A percentile compares a stretch with the other conserved stretches of the same genome.
These are phyloP conservation scores for Malus orientalis DNA, from an alignment of 306 rosid species.

Conservation along the genomic window DNA sequence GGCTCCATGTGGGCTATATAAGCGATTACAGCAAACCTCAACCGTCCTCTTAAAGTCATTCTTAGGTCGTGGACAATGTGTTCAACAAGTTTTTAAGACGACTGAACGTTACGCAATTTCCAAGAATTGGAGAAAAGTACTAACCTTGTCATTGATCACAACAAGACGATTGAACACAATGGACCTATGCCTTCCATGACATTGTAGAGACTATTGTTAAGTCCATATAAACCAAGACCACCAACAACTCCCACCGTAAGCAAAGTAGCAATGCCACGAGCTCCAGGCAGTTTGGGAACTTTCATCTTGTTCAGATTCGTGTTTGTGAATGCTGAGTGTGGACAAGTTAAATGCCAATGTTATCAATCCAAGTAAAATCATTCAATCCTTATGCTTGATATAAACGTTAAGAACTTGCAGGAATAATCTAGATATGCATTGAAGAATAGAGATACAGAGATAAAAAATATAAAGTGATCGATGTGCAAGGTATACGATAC, in stretches of 20 bases:
- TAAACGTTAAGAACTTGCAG: not conserved
- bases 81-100: not conserved
- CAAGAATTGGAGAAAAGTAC: not conserved
- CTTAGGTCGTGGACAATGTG: not conserved
- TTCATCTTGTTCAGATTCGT: no score
- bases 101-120: not conserved
- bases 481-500: not conserved
- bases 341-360: not conserved
- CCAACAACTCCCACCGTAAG: constrained; percentile 48
- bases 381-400: not conserved
- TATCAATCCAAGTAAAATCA: not conserved
- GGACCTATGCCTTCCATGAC: constrained; percentile 84
- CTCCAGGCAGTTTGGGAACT: constrained; percentile 34
- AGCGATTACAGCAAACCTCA: not conserved
- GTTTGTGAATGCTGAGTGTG: no score
- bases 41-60: not conserved
- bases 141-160: constrained; percentile 79
- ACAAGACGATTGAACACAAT: constrained; percentile 70
- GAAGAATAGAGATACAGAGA: not conserved
- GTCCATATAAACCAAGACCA: constrained; percentile 57
- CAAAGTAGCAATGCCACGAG: constrained; percentile 45
- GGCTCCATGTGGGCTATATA: not conserved
- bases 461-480: not conserved
- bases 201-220: constrained; percentile 70
- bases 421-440: not conserved